Conservation (phyloP, 2,329 filamentous ascomycete species). For the Gyromitra esculenta region DNA sequence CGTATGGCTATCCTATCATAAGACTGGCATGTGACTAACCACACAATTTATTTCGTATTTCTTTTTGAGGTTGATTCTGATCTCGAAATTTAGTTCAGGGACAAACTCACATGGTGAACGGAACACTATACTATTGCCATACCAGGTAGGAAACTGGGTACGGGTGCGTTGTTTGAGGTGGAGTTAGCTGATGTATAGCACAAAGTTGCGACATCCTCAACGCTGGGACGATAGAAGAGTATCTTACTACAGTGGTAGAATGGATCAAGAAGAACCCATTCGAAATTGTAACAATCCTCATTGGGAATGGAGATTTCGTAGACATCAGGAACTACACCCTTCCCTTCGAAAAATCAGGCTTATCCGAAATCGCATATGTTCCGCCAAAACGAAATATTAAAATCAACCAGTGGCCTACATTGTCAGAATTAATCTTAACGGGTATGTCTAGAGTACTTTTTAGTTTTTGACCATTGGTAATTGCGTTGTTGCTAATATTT, state of each 20-base stretch:
- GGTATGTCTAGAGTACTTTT: slow-evolving; percentile 37
- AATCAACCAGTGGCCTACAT: slow-evolving; percentile 82
- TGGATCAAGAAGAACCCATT: slow-evolving; percentile 84
- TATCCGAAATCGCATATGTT: slow-evolving; percentile 77
- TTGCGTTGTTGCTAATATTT: slow-evolving; percentile 45
- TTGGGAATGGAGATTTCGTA: slow-evolving; percentile 85
- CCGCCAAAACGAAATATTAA: slow-evolving; percentile 62
- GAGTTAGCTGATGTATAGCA: neutral
- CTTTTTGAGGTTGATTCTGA: neutral
- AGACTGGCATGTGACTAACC: neutral
- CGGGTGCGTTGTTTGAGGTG: neutral
- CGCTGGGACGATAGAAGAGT: slow-evolving; percentile 78
- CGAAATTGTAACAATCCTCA: slow-evolving; percentile 86
- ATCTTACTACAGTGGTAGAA: slow-evolving; percentile 72
- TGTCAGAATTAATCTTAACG: slow-evolving; percentile 76
- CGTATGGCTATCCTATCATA: slow-evolving; percentile 59
- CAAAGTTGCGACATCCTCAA: slow-evolving; percentile 78
- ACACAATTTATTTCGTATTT: neutral
- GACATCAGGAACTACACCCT: slow-evolving; percentile 71
- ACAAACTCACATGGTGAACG: slow-evolving; percentile 68
- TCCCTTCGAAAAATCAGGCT: slow-evolving; percentile 75
- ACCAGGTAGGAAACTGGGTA: slow-evolving; percentile 63
- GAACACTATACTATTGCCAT: slow-evolving; percentile 80
- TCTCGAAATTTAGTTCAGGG: slow-evolving; percentile 66
- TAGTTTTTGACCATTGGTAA: neutral